Conservation (phyloP, 352 stramenopile species). For the Phytopythium ostracodes region DNA sequence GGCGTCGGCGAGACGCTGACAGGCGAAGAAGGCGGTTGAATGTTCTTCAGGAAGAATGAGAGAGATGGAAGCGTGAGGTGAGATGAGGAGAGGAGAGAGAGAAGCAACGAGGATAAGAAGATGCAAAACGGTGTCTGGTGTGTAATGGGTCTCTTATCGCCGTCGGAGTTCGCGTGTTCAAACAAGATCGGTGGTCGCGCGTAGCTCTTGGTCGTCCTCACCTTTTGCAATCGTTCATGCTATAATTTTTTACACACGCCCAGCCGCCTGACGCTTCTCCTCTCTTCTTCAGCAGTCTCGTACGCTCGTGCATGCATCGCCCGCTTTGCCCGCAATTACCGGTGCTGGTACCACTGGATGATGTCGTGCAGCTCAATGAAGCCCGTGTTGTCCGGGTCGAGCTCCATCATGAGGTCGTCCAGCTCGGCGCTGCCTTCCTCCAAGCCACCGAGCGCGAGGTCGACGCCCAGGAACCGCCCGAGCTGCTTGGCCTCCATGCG, state of each 20-base stretch:
- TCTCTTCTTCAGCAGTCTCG: not conserved
- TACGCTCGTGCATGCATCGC: not conserved
- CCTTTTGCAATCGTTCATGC: not conserved
- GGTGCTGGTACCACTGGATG: constrained; percentile 78
- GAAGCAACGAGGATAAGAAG: not conserved
- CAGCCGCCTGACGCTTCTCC: not conserved
- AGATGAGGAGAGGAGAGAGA: not conserved
- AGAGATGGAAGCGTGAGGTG: not conserved
- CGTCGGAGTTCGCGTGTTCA: too few relatives aligned
- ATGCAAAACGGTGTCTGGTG: too few relatives aligned
- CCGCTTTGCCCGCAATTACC: constrained; percentile 14
- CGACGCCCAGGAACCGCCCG: constrained; percentile 56
- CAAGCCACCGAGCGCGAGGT: constrained; percentile 49
- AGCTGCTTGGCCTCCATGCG: constrained; percentile 78
- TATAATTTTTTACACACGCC: not conserved
- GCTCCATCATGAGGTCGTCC: constrained; percentile 62
- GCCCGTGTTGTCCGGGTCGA: constrained; percentile 72
- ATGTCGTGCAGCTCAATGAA: constrained; percentile 82
- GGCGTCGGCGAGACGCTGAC: not conserved
- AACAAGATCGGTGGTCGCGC: not conserved
- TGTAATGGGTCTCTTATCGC: too few relatives aligned
- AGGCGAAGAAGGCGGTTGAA: not conserved
- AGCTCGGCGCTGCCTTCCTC: constrained; percentile 44
- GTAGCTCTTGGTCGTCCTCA: not conserved
- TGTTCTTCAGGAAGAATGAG: not conserved